Conservation (phyloP, 257 asterid species). For the Eucommia ulmoides region DNA sequence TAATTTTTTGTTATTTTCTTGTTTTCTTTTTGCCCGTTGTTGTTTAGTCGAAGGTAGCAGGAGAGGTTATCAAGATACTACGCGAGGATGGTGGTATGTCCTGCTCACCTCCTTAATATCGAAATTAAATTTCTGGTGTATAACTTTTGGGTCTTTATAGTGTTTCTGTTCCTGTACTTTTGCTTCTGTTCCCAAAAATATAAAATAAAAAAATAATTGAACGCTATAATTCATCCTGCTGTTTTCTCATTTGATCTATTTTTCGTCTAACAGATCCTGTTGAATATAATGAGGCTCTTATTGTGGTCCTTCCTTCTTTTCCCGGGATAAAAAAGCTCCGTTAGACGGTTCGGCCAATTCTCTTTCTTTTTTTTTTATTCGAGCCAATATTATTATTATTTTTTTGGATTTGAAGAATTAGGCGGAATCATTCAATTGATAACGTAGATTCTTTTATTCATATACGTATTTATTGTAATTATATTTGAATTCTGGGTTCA, state of each 20-base stretch:
- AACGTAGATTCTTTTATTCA: too few species aligned
- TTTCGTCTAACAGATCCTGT: conserved; percentile 43
- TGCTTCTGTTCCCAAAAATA: neutral
- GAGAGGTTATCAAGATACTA: conserved; percentile 76
- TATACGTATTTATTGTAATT: too few species aligned
- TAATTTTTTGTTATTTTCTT: too few species aligned
- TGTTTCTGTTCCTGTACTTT: neutral
- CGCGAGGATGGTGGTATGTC: conserved; percentile 67
- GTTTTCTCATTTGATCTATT: neutral
- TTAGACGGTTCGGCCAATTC: conserved; percentile 15
- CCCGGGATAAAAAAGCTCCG: conserved; percentile 80
- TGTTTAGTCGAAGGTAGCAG: conserved; percentile 50
- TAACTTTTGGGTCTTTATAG: neutral
- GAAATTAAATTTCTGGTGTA: too few species aligned
- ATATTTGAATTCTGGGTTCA: too few species aligned
- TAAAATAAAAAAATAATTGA: too few species aligned
- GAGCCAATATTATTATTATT: too few species aligned
- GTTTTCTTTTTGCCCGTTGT: neutral
- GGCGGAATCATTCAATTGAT: too few species aligned
- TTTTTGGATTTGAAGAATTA: too few species aligned
- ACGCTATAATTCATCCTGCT: too few species aligned
- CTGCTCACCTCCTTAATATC: too few species aligned
- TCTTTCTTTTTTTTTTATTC: too few species aligned
- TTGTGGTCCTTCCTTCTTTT: conserved; percentile 76
- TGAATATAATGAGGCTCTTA: conserved; percentile 77